Base-by-base conservation (phyloP, 371 early-diverging fungal genomes). In the Massospora cicadina region DNA sequence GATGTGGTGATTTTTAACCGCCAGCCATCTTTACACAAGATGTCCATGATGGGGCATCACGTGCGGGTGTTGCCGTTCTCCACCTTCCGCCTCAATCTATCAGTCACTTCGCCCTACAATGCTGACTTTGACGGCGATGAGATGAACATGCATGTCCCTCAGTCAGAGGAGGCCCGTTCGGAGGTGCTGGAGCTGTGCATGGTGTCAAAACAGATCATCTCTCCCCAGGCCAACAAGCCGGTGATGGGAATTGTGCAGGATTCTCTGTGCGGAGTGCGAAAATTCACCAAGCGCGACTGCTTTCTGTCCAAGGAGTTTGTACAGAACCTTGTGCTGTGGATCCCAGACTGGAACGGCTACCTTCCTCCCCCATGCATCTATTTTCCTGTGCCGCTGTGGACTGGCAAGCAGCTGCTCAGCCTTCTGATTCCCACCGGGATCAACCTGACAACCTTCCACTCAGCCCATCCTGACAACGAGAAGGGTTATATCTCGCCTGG, bases 41-140 rank as follows among this genome's bases (percentile, higher is more conserved):
- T 99, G 99, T 91, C 91, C 67, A 99, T 99, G 99, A 99, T 99
- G 99, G 98, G 97, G 2, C 99, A 99, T 76, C 78, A 84, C 59
- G 94, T 95, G 33, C 85, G 88, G 67, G 95, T 99, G 30, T 98
- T 99, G 99, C 94, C 97, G 0, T 94, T 90, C 73, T 95, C 95
- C 26, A 99, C 99, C 2, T 99, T 99, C 84, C 87, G 99, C 65
- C 81, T 99, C 64, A 99, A 99, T 71, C 77, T 99, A 55, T 95
- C 97, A 54, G 99, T 95, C 55, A 98, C 99, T 0, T 81, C 96
- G n/a, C 99, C 99, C 21, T 99, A 99, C 74, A 99, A 99, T 71
- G 99, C 99, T 66, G 99, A 99, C 83, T 99, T 99, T 77, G 99
- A 99, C 75, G 99, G 99, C 64, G 99, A 99, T 75, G 99, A 99